phyloP scores from a whole-genome alignment of 2,329 filamentous ascomycete genomes.

The Oidium heveae region DNA sequence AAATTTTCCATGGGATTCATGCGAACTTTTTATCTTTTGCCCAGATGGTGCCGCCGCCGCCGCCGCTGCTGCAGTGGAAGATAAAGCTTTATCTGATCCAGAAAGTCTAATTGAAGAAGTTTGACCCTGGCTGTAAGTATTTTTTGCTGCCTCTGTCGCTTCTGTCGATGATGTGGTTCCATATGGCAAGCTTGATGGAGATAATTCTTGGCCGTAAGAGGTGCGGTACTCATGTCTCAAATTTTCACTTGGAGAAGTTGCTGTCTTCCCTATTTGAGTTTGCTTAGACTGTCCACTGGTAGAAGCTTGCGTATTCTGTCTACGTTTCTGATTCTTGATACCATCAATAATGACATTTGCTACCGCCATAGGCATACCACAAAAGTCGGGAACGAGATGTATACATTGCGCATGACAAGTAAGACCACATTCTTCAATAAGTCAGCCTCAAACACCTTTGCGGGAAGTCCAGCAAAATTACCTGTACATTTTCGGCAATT shows the following conservation, averaged over 20 bases:
- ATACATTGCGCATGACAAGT: conserved; percentile 81
- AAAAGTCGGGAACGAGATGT: conserved; percentile 93
- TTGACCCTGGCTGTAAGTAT: conserved; percentile 28
- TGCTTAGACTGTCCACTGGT: conserved; percentile 11
- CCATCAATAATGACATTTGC: conserved; percentile 84
- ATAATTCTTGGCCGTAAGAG: conserved; percentile 11
- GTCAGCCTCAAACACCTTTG: conserved; percentile 10
- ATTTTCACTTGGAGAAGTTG: conserved; percentile 3
- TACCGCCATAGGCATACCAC: conserved; percentile 95
- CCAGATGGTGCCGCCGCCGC: conserved; percentile 34
- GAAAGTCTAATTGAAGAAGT: conserved; percentile 20
- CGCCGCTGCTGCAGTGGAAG: conserved; percentile 27
- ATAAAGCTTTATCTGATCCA: conserved; percentile 25
- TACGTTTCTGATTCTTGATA: conserved; percentile 52
- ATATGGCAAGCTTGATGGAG: conserved; percentile 14
- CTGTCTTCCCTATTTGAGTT: conserved; percentile 8
- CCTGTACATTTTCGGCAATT: conserved; percentile 80
- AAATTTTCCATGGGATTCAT: conserved; percentile 10
- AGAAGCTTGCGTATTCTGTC: conserved; percentile 19
- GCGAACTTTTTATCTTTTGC: conserved; percentile 6
- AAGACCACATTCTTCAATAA: conserved; percentile 50
- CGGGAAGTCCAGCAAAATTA: conserved; percentile 18
- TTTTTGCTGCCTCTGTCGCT: conserved; percentile 40
- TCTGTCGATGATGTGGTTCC: conserved; percentile 22
- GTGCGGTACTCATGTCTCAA: conserved; percentile 7